Evolutionary conservation across 495 filamentous ascomycete genomes (phyloP).

Genomic region (Neurospora sp.): DNA sequence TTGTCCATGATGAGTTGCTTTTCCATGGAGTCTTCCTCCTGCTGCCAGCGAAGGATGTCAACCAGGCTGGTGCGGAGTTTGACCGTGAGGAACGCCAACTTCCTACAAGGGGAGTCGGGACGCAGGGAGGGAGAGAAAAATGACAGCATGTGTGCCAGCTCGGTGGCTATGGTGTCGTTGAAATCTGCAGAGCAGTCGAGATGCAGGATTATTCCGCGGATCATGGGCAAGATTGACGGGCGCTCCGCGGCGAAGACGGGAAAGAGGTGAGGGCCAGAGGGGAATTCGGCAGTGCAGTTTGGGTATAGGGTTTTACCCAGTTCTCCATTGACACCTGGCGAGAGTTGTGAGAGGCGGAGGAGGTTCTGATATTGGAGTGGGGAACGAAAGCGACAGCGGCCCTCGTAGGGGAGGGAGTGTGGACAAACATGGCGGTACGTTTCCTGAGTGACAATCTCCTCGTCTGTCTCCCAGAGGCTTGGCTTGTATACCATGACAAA

Average conservation of each 20-base stretch:
- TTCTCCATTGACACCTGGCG: not conserved
- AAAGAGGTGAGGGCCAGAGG: not conserved
- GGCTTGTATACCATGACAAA: too few species aligned
- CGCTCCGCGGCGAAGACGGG: not conserved
- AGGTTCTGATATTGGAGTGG: not conserved
- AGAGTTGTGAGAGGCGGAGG: not conserved
- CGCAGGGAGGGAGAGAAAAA: not conserved
- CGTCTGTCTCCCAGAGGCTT: too few species aligned
- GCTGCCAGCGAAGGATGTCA: not conserved
- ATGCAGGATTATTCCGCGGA: not conserved
- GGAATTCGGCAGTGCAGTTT: not conserved
- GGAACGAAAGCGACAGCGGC: not conserved
- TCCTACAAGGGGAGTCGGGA: not conserved
- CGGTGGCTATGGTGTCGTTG: not conserved
- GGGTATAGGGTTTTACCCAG: constrained; percentile 1
- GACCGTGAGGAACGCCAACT: not conserved
- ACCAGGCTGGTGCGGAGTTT: not conserved
- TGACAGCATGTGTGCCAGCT: not conserved
- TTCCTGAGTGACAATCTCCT: too few species aligned
- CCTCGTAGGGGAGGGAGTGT: not conserved
- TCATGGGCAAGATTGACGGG: not conserved
- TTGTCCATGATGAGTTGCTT: not conserved
- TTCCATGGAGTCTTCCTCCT: not conserved
- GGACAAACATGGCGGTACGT: not conserved
- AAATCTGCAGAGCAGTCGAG: not conserved